Conservation (phyloP, 305 asterid genomes). For the Striga hermonthica region DNA sequence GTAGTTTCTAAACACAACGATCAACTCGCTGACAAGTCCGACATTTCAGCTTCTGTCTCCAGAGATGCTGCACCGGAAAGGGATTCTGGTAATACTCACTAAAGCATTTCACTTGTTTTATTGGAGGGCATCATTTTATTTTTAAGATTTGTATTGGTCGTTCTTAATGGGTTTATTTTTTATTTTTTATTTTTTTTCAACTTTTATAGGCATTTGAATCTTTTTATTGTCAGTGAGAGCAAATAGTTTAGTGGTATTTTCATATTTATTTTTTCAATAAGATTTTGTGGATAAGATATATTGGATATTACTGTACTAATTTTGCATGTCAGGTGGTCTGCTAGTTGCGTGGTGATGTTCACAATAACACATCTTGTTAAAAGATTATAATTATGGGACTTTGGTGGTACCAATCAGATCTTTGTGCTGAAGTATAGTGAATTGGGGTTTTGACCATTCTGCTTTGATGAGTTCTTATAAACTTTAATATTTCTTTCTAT, state of each 20-base stretch:
- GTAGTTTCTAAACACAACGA: slow-evolving; percentile 47
- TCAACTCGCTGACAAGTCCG: slow-evolving; percentile 41
- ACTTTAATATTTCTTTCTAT: neutral
- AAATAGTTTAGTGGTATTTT: slow-evolving; percentile 3
- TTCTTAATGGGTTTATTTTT: neutral
- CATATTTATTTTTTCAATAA: neutral
- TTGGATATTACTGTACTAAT: neutral
- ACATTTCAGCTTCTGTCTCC: slow-evolving; percentile 32
- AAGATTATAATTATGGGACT: neutral
- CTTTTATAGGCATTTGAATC: neutral
- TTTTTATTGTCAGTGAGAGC: neutral
- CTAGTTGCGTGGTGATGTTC: neutral
- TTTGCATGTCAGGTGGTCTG: neutral
- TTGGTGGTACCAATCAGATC: neutral
- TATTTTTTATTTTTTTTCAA: neutral
- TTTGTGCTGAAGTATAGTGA: neutral
- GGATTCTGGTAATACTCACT: slow-evolving; percentile 44
- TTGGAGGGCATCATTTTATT: neutral
- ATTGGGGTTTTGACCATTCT: neutral
- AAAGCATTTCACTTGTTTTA: neutral
- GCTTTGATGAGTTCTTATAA: neutral
- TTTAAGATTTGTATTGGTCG: slow-evolving; percentile 12
- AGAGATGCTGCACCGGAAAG: slow-evolving; percentile 41
- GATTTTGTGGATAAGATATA: slow-evolving; percentile 1
- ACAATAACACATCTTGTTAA: neutral